phyloP scores from a whole-genome alignment of 768 basidiomycete species.

The Ramaria rubella region DNA sequence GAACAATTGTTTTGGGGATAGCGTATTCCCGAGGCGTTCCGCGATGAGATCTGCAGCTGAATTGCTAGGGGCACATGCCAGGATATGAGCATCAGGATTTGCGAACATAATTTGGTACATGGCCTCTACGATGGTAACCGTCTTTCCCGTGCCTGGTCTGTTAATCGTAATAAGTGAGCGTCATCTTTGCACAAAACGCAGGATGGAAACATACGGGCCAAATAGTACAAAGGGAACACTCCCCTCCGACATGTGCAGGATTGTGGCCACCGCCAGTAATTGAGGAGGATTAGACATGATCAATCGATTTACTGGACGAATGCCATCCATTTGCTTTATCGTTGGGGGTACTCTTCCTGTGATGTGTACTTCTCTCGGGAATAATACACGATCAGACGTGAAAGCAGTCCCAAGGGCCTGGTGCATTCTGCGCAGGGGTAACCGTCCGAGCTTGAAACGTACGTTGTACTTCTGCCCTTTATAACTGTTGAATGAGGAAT shows the following conservation, averaged over 20 bases:
- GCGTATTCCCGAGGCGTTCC: constrained; percentile 27
- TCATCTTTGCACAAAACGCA: neutral
- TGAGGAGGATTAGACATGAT: constrained; percentile 42
- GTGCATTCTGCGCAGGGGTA: constrained; percentile 49
- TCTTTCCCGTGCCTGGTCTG: constrained; percentile 64
- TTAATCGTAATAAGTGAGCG: neutral
- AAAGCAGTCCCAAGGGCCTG: constrained; percentile 40
- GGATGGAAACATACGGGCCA: constrained; percentile 46
- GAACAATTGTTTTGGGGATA: constrained; percentile 34
- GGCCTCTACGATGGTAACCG: constrained; percentile 56
- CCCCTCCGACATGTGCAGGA: constrained; percentile 38
- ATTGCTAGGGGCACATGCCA: constrained; percentile 65
- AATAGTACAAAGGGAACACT: constrained; percentile 53
- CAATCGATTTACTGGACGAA: constrained; percentile 18
- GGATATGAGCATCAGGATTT: constrained; percentile 39
- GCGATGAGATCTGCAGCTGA: constrained; percentile 60
- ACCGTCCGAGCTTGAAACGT: constrained; percentile 49
- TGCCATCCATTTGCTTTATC: constrained; percentile 11
- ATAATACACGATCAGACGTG: constrained; percentile 38
- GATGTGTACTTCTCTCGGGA: constrained; percentile 30
- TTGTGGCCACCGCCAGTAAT: constrained; percentile 43
- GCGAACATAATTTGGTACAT: constrained; percentile 46
- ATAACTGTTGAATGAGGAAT: constrained; percentile 35
- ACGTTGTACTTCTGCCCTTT: constrained; percentile 42
- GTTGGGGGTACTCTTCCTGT: neutral